A percentile compares a stretch with the other conserved stretches of the same genome.
These are phyloP conservation scores for Geotrichum reessii DNA, from an alignment of 1,139 yeast genomes.

Conservation along the genomic window DNA sequence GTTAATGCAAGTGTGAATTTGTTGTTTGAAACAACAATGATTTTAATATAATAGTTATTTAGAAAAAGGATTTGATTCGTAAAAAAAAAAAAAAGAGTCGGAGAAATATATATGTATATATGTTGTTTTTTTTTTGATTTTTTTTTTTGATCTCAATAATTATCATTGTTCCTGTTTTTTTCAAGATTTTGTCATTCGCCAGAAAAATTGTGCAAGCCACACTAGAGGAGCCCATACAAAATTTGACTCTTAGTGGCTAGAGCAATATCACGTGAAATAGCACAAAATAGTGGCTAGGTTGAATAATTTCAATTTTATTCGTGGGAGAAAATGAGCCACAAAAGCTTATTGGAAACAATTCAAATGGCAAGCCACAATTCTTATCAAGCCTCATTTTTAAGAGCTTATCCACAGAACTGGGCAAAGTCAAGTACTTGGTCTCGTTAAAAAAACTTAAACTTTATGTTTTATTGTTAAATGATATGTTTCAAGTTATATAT, in stretches of 20 bases:
- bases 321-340: neutral
- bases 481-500: too few species aligned
- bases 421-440: neutral
- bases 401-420: neutral
- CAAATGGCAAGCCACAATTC: neutral
- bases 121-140: too few species aligned
- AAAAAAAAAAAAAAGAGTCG: neutral
- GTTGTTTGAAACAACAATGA: too few species aligned
- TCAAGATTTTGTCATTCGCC: slow-evolving; percentile 1
- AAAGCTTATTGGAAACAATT: too few species aligned
- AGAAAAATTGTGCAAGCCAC: slow-evolving; percentile 14
- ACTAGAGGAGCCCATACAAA: neutral
- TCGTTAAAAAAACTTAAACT: neutral
- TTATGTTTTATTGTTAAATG: neutral
- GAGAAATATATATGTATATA: neutral
- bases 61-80: neutral
- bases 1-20: too few species aligned
- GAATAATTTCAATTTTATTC: neutral
- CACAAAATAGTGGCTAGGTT: neutral
- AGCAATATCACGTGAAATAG: slow-evolving; percentile 18
- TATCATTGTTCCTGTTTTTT: neutral
- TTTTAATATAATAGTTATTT: too few species aligned
- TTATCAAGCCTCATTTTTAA: neutral
- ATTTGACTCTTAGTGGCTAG: slow-evolving; percentile 18
- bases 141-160: neutral